phyloP scores from a whole-genome alignment of 2,329 filamentous ascomycete genomes.

The Chaetothyriales sp. region DNA sequence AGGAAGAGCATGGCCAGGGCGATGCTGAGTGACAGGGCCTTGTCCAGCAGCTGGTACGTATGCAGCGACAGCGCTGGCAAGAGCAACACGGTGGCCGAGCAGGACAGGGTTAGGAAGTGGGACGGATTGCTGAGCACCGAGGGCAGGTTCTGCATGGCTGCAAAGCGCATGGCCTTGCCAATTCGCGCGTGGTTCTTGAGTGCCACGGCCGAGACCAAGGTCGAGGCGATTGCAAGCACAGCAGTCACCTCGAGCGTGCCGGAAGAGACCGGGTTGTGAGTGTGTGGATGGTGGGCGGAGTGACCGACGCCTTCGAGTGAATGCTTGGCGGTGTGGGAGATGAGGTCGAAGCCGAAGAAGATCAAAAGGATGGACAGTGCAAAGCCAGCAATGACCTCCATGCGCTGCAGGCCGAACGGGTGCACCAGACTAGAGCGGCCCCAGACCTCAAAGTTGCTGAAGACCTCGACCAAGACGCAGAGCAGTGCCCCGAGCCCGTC shows the following conservation, averaged over 20 bases:
- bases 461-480: constrained; percentile 81
- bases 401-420: constrained; percentile 80
- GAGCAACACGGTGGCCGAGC: constrained; percentile 63
- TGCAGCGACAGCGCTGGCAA: constrained; percentile 67
- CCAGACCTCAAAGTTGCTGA: constrained; percentile 97
- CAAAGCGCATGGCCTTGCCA: constrained; percentile 75
- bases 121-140: constrained; percentile 86
- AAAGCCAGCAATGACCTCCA: constrained; percentile 87
- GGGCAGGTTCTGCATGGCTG: constrained; percentile 58
- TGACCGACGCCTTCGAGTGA: constrained; percentile 63
- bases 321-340: constrained; percentile 87
- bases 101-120: constrained; percentile 83
- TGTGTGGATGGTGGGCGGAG: constrained; percentile 54
- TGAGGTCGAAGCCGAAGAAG: constrained; percentile 93
- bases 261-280: constrained; percentile 51
- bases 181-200: constrained; percentile 86
- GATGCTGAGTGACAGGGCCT: constrained; percentile 64
- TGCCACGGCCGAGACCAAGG: constrained; percentile 70
- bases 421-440: constrained; percentile 80
- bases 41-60: constrained; percentile 73
- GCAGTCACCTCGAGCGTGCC: constrained; percentile 72
- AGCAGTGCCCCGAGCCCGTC: constrained; percentile 84
- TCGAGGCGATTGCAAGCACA: constrained; percentile 65
- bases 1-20: constrained; percentile 78
- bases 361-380: constrained; percentile 89